Conservation (phyloP, 345 rosid genomes). For the Excoecaria cochinchinensis region DNA sequence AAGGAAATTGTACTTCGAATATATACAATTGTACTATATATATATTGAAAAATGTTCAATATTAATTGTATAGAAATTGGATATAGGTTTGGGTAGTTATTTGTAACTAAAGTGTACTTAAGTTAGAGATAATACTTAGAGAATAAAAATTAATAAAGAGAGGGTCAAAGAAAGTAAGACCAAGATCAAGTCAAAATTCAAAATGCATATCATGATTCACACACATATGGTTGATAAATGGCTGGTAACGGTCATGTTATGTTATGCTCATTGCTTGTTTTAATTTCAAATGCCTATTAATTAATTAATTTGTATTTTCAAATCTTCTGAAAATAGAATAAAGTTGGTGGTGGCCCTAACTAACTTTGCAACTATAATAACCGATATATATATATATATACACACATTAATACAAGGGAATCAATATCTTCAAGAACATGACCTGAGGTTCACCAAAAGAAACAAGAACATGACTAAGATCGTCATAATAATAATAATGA, state of each 20-base stretch:
- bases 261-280: background rate
- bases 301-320: background rate
- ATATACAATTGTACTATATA: too few relatives aligned
- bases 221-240: background rate
- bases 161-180: background rate
- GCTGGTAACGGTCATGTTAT: too few relatives aligned
- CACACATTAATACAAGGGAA: background rate
- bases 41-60: too few relatives aligned
- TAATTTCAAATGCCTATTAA: background rate
- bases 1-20: too few relatives aligned
- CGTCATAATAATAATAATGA: background rate
- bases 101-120: too few relatives aligned
- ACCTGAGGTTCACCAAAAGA: background rate
- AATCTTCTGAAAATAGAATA: background rate
- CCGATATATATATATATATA: background rate
- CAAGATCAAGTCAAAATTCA: background rate
- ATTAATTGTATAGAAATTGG: too few relatives aligned
- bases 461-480: background rate
- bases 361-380: conserved; percentile 5
- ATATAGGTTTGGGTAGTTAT: too few relatives aligned
- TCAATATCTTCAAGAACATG: conserved; percentile 9
- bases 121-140: too few relatives aligned
- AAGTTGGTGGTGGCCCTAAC: background rate
- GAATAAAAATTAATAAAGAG: too few relatives aligned
- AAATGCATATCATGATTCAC: background rate